Base-by-base conservation (phyloP, 306 rosid species). In the Rosa lucieae region DNA sequence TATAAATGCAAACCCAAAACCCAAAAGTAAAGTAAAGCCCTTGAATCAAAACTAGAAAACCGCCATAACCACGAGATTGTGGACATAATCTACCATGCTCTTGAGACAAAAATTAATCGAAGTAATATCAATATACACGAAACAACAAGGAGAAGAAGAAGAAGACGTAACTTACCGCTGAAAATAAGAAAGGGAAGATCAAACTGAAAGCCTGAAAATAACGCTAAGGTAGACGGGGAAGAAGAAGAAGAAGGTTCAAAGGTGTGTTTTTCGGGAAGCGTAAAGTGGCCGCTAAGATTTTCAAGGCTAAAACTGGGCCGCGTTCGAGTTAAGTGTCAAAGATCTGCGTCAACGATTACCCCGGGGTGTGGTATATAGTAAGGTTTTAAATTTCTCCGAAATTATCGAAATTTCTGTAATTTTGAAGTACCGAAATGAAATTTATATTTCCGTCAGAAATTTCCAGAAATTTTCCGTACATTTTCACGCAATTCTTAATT, bases 231-330 rank as follows among this genome's bases (percentile, higher is more conserved):
- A 26, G 3, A 23, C 1, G 1, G 29, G 29, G 59, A 17, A 7
- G 58, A 4, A 6, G 40, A 67, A 5, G 11, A 35, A 39, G 11
- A 15, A 17, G 48, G 47, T 67, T 10, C 48, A 26, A 71, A 70
- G 5, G 42, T 29, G 7, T 1, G 7, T 10, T 53, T 72, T 56
- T 73, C 66, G 6, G 10, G 23, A 21, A 74, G 52, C 18, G 42
- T 20, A 58, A 42, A 59, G 23, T 53, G 39, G 14, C 77, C 52
- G 55, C 69, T 77, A 43, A 21, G 40, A 40, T 23, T 52, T 13
- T 15, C 55, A 1, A 21, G 75, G 81, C 75, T 78, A 10, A 53
- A 68, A 77, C 23, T 17, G 70, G 61, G 76, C 76, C 59, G 76
- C 76, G 81, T 52, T n/a, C 23, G 13, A 76, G 49, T 55, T 49